A percentile compares a stretch with the other conserved stretches of the same genome.
phyloP scores from a whole-genome alignment of 1,284 basidiomycete species.

The Calocybe gambosa region DNA sequence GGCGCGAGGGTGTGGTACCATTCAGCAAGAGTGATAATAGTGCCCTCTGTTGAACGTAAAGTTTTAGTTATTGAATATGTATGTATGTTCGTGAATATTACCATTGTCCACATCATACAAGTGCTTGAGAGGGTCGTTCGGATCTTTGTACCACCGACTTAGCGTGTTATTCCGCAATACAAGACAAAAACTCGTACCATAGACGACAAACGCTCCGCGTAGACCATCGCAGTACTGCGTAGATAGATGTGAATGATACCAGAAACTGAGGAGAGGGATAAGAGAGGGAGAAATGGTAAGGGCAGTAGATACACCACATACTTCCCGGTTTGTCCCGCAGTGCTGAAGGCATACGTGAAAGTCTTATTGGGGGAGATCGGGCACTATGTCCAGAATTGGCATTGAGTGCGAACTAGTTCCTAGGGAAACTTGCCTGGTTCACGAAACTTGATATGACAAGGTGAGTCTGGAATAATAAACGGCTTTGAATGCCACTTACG shows the following conservation, averaged over 20 bases:
- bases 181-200: constrained; percentile 24
- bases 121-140: constrained; percentile 17
- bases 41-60: constrained; percentile 13
- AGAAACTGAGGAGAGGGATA: constrained; percentile 17
- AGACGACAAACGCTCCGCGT: constrained; percentile 39
- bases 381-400: constrained; percentile 26
- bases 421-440: constrained; percentile 10
- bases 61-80: not conserved
- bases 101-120: constrained; percentile 46
- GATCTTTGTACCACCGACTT: constrained; percentile 6
- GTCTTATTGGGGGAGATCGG: constrained; percentile 29
- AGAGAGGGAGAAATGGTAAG: not conserved
- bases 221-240: constrained; percentile 39
- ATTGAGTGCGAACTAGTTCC: not conserved
- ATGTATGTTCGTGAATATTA: constrained; percentile 17
- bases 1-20: constrained; percentile 21
- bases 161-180: constrained; percentile 20
- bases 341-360: constrained; percentile 26
- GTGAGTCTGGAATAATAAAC: not conserved
- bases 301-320: constrained; percentile 7
- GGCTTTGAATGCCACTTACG: constrained; percentile 7
- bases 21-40: constrained; percentile 24
- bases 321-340: constrained; percentile 23
- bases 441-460: constrained; percentile 18
- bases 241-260: constrained; percentile 36